Evolutionary conservation across 306 rosid species (phyloP).

Genomic region (Mimosa bimucronata): DNA sequence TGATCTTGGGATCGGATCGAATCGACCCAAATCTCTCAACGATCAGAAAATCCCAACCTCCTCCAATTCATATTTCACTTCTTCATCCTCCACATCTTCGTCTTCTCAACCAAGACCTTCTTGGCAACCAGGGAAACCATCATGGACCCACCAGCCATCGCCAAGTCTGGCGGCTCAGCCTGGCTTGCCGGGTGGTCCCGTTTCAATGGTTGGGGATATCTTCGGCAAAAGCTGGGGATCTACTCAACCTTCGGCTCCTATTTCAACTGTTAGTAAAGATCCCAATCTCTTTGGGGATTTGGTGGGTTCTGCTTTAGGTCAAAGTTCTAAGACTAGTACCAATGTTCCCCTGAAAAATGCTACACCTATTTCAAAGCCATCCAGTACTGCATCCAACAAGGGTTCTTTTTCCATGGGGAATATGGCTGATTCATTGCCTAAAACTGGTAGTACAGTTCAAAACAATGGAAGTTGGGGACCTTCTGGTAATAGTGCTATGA

Average conservation of each 20-base stretch:
- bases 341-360: slow-evolving; percentile 77
- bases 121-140: slow-evolving; percentile 68
- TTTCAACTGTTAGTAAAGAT: slow-evolving; percentile 64
- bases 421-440: slow-evolving; percentile 73
- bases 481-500: slow-evolving; percentile 40
- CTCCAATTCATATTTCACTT: slow-evolving; percentile 40
- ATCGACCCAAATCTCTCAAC: slow-evolving; percentile 75
- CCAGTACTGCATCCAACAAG: slow-evolving; percentile 37
- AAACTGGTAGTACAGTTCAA: slow-evolving; percentile 39
- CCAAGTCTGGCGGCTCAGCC: slow-evolving; percentile 18
- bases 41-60: slow-evolving; percentile 72
- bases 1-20: slow-evolving; percentile 87
- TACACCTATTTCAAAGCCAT: slow-evolving; percentile 40
- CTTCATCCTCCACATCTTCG: slow-evolving; percentile 37
- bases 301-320: slow-evolving; percentile 76
- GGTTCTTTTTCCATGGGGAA: slow-evolving; percentile 72
- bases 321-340: slow-evolving; percentile 16
- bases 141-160: slow-evolving; percentile 76
- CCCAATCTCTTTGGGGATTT: slow-evolving; percentile 92
- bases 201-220: slow-evolving; percentile 94
- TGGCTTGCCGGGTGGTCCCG: slow-evolving; percentile 52
- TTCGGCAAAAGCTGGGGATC: slow-evolving; percentile 91
- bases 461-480: slow-evolving; percentile 58
- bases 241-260: slow-evolving; percentile 44
- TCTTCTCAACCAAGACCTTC: slow-evolving; percentile 55